Conservation (phyloP, 2,329 filamentous ascomycete genomes). For the Epichloe coenophiala region DNA sequence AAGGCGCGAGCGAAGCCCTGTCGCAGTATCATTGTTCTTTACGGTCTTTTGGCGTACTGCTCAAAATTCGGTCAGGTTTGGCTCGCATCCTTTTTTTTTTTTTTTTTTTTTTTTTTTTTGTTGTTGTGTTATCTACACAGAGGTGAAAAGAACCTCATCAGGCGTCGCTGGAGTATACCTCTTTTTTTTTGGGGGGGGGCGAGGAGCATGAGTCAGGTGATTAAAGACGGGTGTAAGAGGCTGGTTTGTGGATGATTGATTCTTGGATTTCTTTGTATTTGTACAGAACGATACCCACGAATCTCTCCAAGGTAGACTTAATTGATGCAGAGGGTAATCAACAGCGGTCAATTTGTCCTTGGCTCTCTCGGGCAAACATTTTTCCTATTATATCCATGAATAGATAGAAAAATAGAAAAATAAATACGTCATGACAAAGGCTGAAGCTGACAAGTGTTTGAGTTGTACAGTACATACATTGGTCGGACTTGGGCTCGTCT, state of each 20-base stretch:
- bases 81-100: background rate
- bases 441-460: no score
- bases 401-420: no score
- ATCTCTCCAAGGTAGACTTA: background rate
- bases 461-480: no score
- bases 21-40: background rate
- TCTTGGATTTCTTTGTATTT: slow-evolving; percentile 5
- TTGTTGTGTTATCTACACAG: background rate
- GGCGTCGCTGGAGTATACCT: slow-evolving; percentile 2
- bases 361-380: no score
- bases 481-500: no score
- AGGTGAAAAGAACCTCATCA: background rate
- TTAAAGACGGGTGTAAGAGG: background rate
- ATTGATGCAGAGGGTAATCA: background rate
- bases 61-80: background rate
- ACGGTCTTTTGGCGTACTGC: background rate
- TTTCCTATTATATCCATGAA: no score
- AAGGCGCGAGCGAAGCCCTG: background rate
- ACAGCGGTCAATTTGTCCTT: background rate
- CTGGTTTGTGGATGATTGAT: background rate
- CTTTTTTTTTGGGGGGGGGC: background rate
- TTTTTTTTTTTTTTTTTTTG: background rate
- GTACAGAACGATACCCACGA: slow-evolving; percentile 6
- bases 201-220: background rate
- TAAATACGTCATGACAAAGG: no score